Conservation (phyloP, 352 stramenopile genomes). For the Pythium pectinolyticum region DNA sequence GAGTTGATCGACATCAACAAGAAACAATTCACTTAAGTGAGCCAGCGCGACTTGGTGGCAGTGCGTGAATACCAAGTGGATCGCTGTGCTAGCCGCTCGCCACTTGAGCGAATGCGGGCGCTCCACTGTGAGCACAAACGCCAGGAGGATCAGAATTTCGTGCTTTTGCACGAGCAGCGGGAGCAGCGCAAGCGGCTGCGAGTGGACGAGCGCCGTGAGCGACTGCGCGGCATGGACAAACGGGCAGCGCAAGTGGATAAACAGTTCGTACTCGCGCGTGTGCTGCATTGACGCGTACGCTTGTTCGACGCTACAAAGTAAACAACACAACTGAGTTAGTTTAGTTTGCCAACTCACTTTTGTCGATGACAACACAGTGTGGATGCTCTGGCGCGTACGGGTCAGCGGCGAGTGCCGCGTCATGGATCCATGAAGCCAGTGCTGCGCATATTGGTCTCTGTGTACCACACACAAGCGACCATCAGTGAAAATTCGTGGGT, state of each 20-base stretch:
- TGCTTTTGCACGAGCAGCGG: conserved; percentile 43
- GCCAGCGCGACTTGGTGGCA: conserved; percentile 5
- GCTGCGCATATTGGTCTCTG: conserved; percentile 42
- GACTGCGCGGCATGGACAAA: conserved; percentile 53
- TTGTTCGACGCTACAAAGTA: conserved; percentile 29
- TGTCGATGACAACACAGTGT: conserved; percentile 6
- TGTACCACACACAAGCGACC: no score
- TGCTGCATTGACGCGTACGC: conserved; percentile 35
- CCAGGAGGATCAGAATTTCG: conserved; percentile 48
- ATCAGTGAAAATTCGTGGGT: no score
- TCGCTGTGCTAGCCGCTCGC: conserved; percentile 48
- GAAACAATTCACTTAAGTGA: conserved; percentile 31
- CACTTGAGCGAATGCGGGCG: conserved; percentile 62
- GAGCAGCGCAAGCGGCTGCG: conserved; percentile 39
- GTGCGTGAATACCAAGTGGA: conserved; percentile 44
- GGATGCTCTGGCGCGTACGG: no score
- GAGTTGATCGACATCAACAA: conserved; percentile 6
- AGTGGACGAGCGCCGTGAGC: conserved; percentile 54
- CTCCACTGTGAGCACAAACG: conserved; percentile 58
- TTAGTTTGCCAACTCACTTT: no score
- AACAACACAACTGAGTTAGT: not conserved
- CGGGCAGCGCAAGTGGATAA: conserved; percentile 45
- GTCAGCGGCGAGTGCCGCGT: conserved; percentile 40
- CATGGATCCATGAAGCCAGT: conserved; percentile 38
- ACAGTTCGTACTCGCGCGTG: conserved; percentile 57